These are phyloP conservation scores for Pigoraptor vietnamica DNA, from an alignment of 78 protist species.

Conservation along the genomic window DNA sequence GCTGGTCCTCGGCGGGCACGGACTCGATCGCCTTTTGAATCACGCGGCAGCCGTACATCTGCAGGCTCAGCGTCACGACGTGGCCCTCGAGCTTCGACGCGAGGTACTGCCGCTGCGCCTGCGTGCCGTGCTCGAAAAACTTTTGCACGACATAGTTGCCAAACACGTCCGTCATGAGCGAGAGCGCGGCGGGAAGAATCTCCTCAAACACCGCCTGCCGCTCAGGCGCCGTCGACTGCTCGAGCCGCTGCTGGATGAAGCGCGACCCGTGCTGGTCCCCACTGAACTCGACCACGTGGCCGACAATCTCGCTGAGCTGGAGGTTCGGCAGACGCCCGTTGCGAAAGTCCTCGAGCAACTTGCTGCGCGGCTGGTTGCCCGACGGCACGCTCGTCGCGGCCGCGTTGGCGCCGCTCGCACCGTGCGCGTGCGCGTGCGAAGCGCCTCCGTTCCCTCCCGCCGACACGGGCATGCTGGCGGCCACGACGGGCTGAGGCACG, in stretches of 20 bases:
- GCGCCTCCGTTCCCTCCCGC: background rate
- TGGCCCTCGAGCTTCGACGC: slow-evolving; percentile 63
- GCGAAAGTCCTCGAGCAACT: slow-evolving; percentile 45
- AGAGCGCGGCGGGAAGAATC: slow-evolving; percentile 47
- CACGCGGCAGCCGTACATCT: slow-evolving; percentile 98
- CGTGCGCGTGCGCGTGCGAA: background rate
- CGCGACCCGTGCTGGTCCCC: slow-evolving; percentile 97
- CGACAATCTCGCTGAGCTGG: slow-evolving; percentile 56
- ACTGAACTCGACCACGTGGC: slow-evolving; percentile 82
- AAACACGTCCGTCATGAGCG: slow-evolving; percentile 93
- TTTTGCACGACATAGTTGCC: slow-evolving; percentile 99
- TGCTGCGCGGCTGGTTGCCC: slow-evolving; percentile 1
- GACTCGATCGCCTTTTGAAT: slow-evolving; percentile 76
- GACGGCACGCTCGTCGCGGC: background rate
- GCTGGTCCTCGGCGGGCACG: slow-evolving; percentile 36
- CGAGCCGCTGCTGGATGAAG: slow-evolving; percentile 94
- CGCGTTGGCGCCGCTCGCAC: background rate
- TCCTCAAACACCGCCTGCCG: slow-evolving; percentile 71
- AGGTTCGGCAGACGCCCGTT: background rate
- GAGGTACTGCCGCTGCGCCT: slow-evolving; percentile 31
- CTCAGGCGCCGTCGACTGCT: slow-evolving; percentile 62
- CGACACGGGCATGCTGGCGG: background rate
- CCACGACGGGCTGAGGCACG: background rate
- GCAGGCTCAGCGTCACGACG: slow-evolving; percentile 76
- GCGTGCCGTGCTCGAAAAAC: slow-evolving; percentile 85